A percentile compares a stretch with the other conserved stretches of the same genome.
These are phyloP conservation scores for Venturia carpophila DNA, from an alignment of 2,329 filamentous ascomycete species.

Conservation along the genomic window DNA sequence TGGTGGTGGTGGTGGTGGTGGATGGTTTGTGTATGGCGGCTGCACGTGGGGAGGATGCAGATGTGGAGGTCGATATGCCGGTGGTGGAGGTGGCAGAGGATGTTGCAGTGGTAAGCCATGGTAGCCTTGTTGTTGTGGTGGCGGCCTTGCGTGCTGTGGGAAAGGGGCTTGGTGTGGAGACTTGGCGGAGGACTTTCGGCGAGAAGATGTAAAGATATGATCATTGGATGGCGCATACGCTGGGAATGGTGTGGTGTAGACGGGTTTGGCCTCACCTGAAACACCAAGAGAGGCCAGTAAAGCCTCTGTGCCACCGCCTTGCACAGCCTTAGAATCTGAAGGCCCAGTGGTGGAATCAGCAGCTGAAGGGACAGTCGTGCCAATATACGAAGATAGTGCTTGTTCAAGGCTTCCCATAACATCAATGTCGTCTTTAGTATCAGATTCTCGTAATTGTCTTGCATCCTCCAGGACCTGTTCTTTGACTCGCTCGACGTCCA, in stretches of 20 bases:
- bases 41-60: not conserved
- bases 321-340: slow-evolving; percentile 18
- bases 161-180: not conserved
- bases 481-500: slow-evolving; percentile 6
- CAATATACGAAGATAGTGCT: slow-evolving; percentile 18
- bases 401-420: slow-evolving; percentile 21
- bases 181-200: not conserved
- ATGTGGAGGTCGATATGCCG: not conserved
- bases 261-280: slow-evolving; percentile 30
- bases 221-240: slow-evolving; percentile 27
- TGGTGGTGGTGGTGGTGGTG: not conserved
- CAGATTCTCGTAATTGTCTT: slow-evolving; percentile 8
- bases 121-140: not conserved
- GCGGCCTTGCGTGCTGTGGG: not conserved
- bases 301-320: slow-evolving; percentile 26
- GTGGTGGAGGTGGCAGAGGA: slow-evolving; percentile 5
- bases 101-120: slow-evolving; percentile 9
- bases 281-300: slow-evolving; percentile 32
- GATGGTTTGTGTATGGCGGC: not conserved
- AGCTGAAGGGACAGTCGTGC: slow-evolving; percentile 21
- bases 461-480: not conserved
- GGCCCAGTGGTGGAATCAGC: slow-evolving; percentile 24
- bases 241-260: slow-evolving; percentile 33
- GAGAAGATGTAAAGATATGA: not conserved
- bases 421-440: slow-evolving; percentile 10